These are phyloP conservation scores for Serpula lacrymans DNA, from an alignment of 768 basidiomycete species.

Conservation along the genomic window DNA sequence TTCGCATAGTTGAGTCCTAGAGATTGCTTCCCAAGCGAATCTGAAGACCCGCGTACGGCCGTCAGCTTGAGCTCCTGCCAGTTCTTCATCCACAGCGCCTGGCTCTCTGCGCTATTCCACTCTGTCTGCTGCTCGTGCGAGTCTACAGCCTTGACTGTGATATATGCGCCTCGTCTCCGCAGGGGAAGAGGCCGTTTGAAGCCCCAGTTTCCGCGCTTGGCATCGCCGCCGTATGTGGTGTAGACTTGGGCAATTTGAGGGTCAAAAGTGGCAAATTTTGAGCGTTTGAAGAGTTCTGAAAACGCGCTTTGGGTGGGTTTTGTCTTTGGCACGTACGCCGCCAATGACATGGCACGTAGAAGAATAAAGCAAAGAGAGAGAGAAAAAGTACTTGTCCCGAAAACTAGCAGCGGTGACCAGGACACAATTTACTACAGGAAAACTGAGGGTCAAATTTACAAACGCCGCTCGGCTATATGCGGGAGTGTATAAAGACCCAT, in stretches of 20 bases:
- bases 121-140: constrained; percentile 72
- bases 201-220: constrained; percentile 79
- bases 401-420: too few species aligned
- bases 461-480: constrained; percentile 21
- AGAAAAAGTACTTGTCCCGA: background rate
- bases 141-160: constrained; percentile 68
- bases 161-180: constrained; percentile 57
- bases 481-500: constrained; percentile 27
- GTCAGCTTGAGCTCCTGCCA: constrained; percentile 53
- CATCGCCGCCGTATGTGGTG: constrained; percentile 63
- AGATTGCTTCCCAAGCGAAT: constrained; percentile 42
- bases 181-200: constrained; percentile 78
- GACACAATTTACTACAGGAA: too few species aligned
- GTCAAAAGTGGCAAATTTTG: constrained; percentile 80
- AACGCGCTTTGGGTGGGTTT: constrained; percentile 60
- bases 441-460: too few species aligned
- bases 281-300: constrained; percentile 71
- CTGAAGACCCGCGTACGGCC: constrained; percentile 33
- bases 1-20: constrained; percentile 36
- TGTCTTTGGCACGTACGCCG: constrained; percentile 6
- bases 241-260: constrained; percentile 77
- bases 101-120: constrained; percentile 65
- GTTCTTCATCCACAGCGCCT: constrained; percentile 65
- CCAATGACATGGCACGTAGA: constrained; percentile 12
- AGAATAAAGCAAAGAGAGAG: background rate